Evolutionary conservation across 495 filamentous ascomycete genomes (phyloP).

Genomic region (Podospora sp.): DNA sequence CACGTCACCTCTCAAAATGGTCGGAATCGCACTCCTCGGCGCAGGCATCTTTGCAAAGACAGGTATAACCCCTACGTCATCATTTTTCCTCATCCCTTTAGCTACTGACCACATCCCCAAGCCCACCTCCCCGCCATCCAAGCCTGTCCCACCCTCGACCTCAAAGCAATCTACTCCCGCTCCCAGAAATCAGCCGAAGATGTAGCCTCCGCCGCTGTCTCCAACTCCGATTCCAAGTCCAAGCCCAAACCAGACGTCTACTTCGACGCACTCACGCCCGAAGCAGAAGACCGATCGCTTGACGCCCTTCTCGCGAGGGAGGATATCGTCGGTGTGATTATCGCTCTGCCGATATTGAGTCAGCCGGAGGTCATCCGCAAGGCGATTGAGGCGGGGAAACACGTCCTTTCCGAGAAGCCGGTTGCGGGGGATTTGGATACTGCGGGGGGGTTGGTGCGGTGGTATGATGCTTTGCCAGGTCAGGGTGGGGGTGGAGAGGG

Average conservation of each 20-base stretch:
- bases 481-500: too few species aligned
- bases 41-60: slow-evolving; percentile 58
- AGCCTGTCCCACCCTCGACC: slow-evolving; percentile 42
- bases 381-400: slow-evolving; percentile 69
- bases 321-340: slow-evolving; percentile 70
- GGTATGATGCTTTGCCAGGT: slow-evolving; percentile 54
- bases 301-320: slow-evolving; percentile 61
- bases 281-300: slow-evolving; percentile 47
- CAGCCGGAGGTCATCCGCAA: slow-evolving; percentile 60
- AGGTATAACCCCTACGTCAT: slow-evolving; percentile 26
- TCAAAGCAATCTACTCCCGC: slow-evolving; percentile 66
- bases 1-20: slow-evolving; percentile 12
- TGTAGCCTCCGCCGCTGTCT: slow-evolving; percentile 38
- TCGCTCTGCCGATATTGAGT: slow-evolving; percentile 66
- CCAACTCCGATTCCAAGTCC: too few species aligned
- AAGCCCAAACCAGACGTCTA: slow-evolving; percentile 49
- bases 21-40: slow-evolving; percentile 68
- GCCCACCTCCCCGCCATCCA: slow-evolving; percentile 55
- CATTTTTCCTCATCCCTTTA: slow-evolving; percentile 24
- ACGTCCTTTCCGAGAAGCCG: slow-evolving; percentile 81
- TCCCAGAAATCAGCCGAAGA: slow-evolving; percentile 48
- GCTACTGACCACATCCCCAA: slow-evolving; percentile 7
- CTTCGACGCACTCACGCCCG: slow-evolving; percentile 55
- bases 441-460: slow-evolving; percentile 62
- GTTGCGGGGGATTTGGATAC: slow-evolving; percentile 65